Base-by-base conservation (phyloP, 2,329 filamentous ascomycete genomes). In the Cladosporium sp. region DNA sequence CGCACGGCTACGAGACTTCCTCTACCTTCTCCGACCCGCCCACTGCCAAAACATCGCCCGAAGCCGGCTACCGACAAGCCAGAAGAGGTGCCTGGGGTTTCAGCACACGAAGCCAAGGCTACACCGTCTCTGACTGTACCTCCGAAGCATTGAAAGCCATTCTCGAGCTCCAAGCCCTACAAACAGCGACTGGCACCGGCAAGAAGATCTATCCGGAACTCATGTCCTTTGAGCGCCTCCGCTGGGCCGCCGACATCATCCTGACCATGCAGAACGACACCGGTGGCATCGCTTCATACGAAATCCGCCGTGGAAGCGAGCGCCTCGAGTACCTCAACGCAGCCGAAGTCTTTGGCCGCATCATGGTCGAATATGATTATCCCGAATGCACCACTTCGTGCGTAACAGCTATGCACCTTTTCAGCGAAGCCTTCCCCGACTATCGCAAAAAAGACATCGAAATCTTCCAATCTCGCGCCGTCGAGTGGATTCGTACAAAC, bases 341-440 rank as follows among this genome's bases (percentile, higher is more conserved):
- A 0, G 94, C 94, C 1, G 94, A 99, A 72, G 92, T 99, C 0
- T 99, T 99, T 73, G 92, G 91, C 14, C 84, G 87, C 19, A 99
- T 99, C 76, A 99, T 99, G 94, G 88, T 99, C 56, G 93, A 97
- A 71, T 99, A 99, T 73, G 91, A 96, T 72, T 97, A 99, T 70
- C 92, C 93, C 0, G 94, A 99, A 74, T 99, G 94, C 78, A 99
- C 94, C 0, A 97, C 94, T 2, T 92, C 94, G 0, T 91, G 92
- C 30, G 89, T 99, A 3, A 97, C 90, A 1, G 92, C 90, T 0
- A 80, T 99, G 19, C 88, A 88, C 4, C 80, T 93, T 1, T 97
- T 97, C 78, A 84, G 84, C 64, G 82, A 88, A 68, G 82, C 89
- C 72, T 95, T 91, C 79, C 91, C 93, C 0, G 78, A 88, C 28